Percentiles rank a stretch among this genome's conserved stretches.
Conservation (phyloP, 768 basidiomycete species). For the Ramaria rubella region DNA sequence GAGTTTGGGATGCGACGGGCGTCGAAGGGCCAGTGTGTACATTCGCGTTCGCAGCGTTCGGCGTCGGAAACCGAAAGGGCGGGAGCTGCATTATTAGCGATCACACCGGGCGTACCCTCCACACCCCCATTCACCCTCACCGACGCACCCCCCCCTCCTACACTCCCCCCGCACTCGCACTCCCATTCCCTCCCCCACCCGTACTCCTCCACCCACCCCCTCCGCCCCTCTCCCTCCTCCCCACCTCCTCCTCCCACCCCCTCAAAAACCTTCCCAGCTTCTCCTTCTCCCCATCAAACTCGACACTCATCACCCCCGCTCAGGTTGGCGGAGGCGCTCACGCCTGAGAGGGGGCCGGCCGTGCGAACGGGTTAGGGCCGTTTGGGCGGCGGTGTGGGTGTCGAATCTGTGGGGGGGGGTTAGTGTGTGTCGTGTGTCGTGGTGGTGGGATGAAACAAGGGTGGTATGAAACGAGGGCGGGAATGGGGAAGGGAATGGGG, state of each 20-base stretch:
- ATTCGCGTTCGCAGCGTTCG: not conserved
- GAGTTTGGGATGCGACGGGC: too few relatives aligned
- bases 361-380: slow-evolving; percentile 59
- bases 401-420: slow-evolving; percentile 16
- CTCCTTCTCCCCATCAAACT: slow-evolving; percentile 71
- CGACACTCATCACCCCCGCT: slow-evolving; percentile 61
- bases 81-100: too few relatives aligned
- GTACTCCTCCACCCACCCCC: slow-evolving; percentile 13
- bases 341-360: slow-evolving; percentile 52
- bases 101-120: not conserved
- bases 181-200: slow-evolving; percentile 20
- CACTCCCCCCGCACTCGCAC: not conserved
- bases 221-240: slow-evolving; percentile 43
- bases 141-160: not conserved
- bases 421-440: not conserved
- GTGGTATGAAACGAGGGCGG: too few relatives aligned
- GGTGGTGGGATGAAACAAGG: too few relatives aligned
- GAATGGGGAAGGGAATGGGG: too few relatives aligned
- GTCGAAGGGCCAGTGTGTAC: not conserved
- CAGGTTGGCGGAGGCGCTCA: slow-evolving; percentile 32
- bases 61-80: too few relatives aligned
- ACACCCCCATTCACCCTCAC: not conserved
- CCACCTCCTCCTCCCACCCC: slow-evolving; percentile 50
- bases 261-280: slow-evolving; percentile 58
- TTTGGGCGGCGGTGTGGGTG: slow-evolving; percentile 59